These are phyloP conservation scores for Podospora conica DNA, from an alignment of 495 filamentous ascomycete genomes.

Conservation along the genomic window DNA sequence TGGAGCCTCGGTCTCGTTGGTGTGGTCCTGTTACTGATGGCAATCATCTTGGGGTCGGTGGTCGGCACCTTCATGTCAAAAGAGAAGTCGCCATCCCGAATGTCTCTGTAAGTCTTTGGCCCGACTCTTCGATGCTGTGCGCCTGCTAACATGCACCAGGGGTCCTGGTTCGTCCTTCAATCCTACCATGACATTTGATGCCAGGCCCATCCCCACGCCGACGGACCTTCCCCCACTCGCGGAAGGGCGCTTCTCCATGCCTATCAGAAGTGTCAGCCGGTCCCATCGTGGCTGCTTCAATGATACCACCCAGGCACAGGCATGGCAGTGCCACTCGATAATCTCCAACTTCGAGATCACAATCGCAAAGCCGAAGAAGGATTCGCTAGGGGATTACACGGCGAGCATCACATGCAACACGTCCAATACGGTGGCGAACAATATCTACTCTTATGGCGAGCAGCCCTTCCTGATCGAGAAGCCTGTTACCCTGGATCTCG, in stretches of 20 bases:
- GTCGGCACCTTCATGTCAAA: slow-evolving; percentile 34
- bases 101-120: slow-evolving; percentile 16
- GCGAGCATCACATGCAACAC: slow-evolving; percentile 32
- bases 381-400: slow-evolving; percentile 24
- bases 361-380: slow-evolving; percentile 16
- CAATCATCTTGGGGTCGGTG: slow-evolving; percentile 56
- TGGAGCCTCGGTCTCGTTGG: slow-evolving; percentile 59
- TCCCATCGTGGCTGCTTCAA: slow-evolving; percentile 61
- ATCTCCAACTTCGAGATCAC: slow-evolving; percentile 32
- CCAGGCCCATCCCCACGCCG: slow-evolving; percentile 53
- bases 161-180: slow-evolving; percentile 16
- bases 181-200: slow-evolving; percentile 54
- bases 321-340: slow-evolving; percentile 62
- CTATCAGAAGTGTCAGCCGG: slow-evolving; percentile 46
- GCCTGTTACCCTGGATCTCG: slow-evolving; percentile 50
- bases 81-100: slow-evolving; percentile 19
- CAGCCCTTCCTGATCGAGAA: slow-evolving; percentile 57
- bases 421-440: slow-evolving; percentile 26
- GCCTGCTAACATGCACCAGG: slow-evolving; percentile 19
- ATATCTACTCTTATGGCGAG: slow-evolving; percentile 59
- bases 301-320: slow-evolving; percentile 49
- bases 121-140: background rate
- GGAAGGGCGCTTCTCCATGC: slow-evolving; percentile 58
- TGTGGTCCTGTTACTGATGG: slow-evolving; percentile 52
- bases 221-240: slow-evolving; percentile 54